These are phyloP conservation scores for Hibiscus trionum DNA, from an alignment of 345 rosid species.

Conservation along the genomic window DNA sequence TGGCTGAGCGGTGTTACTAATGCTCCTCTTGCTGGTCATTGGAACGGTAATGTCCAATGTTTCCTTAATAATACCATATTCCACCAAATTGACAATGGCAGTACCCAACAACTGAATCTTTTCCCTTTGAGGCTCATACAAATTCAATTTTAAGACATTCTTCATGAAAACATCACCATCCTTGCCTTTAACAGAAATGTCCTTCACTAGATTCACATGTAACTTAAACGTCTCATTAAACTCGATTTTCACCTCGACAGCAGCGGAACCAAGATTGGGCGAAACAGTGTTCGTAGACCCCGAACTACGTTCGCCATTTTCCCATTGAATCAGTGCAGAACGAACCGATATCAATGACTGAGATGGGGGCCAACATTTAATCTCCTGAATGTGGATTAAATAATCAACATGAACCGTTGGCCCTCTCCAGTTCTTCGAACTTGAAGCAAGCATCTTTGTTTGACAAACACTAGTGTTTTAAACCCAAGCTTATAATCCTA, in stretches of 20 bases:
- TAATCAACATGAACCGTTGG: conserved; percentile 49
- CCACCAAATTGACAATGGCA: conserved; percentile 66
- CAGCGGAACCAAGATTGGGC: conserved; percentile 66
- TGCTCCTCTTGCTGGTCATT: conserved; percentile 70
- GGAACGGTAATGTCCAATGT: conserved; percentile 39
- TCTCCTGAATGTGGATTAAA: conserved; percentile 64
- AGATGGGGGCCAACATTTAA: conserved; percentile 98
- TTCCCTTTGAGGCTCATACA: conserved; percentile 87
- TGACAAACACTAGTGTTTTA: conserved; percentile 12
- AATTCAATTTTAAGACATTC: conserved; percentile 60
- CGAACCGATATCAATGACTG: conserved; percentile 79
- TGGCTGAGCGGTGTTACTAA: conserved; percentile 65
- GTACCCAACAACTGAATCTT: conserved; percentile 75
- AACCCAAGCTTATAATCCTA: background rate
- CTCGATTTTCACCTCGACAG: conserved; percentile 84
- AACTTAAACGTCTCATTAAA: conserved; percentile 74
- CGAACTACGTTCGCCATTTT: conserved; percentile 60
- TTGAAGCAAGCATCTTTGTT: conserved; percentile 61
- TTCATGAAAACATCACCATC: conserved; percentile 48
- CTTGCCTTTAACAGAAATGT: conserved; percentile 46
- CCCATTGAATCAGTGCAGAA: conserved; percentile 84
- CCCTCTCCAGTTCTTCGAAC: conserved; percentile 50
- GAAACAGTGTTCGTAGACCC: conserved; percentile 59
- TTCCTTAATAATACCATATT: conserved; percentile 57
- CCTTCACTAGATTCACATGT: conserved; percentile 56